A percentile compares a stretch with the other conserved stretches of the same genome.
These are phyloP conservation scores for Stachybotrys chlorohalonatus DNA, from an alignment of 2,329 filamentous ascomycete species.

Conservation along the genomic window DNA sequence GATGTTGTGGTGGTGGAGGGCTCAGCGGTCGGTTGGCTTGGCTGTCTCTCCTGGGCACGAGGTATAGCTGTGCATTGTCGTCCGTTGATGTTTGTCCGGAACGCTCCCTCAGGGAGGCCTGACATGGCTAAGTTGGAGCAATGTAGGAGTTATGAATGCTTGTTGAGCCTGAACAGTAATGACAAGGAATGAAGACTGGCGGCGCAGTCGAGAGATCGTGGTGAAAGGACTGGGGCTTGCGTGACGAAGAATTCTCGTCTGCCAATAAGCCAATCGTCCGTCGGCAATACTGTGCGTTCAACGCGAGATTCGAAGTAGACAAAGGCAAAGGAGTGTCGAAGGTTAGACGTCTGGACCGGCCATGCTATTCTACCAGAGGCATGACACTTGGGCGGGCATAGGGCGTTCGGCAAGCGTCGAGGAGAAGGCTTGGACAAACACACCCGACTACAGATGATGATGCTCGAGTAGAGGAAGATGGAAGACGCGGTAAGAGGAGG, in stretches of 20 bases:
- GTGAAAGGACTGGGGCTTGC: neutral
- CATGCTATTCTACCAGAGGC: neutral
- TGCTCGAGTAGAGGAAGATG: neutral
- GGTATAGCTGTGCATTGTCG: conserved; percentile 47
- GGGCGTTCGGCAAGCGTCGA: neutral
- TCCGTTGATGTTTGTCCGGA: conserved; percentile 39
- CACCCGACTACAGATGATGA: neutral
- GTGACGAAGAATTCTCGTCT: neutral
- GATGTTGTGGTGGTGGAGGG: neutral
- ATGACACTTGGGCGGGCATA: neutral
- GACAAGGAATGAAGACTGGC: neutral
- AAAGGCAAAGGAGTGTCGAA: neutral
- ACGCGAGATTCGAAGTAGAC: neutral
- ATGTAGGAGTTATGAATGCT: conserved; percentile 8
- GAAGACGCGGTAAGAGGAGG: neutral
- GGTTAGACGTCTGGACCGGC: neutral
- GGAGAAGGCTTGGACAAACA: neutral
- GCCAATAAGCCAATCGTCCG: neutral
- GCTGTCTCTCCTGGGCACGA: conserved; percentile 9
- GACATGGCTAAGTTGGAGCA: conserved; percentile 13
- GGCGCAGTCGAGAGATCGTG: neutral
- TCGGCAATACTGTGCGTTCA: neutral
- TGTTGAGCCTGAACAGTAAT: conserved; percentile 4
- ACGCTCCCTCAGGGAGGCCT: conserved; percentile 35
- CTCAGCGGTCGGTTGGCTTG: neutral